Evolutionary conservation across 2,329 filamentous ascomycete species (phyloP).

Genomic region (Amesomyces nigricolor): DNA sequence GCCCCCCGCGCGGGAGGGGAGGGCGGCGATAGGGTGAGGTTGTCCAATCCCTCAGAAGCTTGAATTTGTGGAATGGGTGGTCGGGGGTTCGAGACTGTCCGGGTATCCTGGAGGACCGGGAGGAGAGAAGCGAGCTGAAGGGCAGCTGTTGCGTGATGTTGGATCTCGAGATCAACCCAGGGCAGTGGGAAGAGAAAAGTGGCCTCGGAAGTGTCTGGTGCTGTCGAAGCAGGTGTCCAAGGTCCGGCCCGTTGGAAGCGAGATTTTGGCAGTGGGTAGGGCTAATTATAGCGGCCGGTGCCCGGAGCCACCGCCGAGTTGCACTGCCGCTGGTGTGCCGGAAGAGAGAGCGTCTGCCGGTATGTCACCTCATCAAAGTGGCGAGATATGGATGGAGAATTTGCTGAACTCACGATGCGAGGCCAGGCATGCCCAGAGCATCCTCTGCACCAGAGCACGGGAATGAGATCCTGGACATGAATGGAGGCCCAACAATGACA

Average conservation of each 20-base stretch:
- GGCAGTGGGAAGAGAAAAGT: too few relatives aligned
- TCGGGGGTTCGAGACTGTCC: too few relatives aligned
- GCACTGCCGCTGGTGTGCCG: not conserved
- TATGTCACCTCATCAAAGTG: not conserved
- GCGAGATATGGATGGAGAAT: not conserved
- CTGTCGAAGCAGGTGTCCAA: not conserved
- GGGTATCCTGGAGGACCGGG: too few relatives aligned
- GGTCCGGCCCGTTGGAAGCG: slow-evolving; percentile 3
- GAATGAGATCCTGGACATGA: not conserved
- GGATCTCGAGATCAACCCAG: too few relatives aligned
- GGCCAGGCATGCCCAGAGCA: too few relatives aligned
- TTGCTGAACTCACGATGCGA: too few relatives aligned
- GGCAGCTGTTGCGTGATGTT: too few relatives aligned
- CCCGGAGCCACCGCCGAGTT: not conserved
- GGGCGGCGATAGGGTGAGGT: not conserved
- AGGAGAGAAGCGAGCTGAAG: too few relatives aligned
- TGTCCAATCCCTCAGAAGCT: slow-evolving; percentile 3
- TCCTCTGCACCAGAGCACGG: not conserved
- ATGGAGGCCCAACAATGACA: not conserved
- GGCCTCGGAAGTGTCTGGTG: not conserved
- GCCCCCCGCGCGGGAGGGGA: slow-evolving; percentile 5
- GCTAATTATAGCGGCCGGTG: slow-evolving; percentile 7
- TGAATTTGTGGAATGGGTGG: not conserved
- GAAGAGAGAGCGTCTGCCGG: too few relatives aligned
- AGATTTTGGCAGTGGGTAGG: not conserved